These are phyloP conservation scores for Escallonia herrerae DNA, from an alignment of 129 eudicot genomes.

Conservation along the genomic window DNA sequence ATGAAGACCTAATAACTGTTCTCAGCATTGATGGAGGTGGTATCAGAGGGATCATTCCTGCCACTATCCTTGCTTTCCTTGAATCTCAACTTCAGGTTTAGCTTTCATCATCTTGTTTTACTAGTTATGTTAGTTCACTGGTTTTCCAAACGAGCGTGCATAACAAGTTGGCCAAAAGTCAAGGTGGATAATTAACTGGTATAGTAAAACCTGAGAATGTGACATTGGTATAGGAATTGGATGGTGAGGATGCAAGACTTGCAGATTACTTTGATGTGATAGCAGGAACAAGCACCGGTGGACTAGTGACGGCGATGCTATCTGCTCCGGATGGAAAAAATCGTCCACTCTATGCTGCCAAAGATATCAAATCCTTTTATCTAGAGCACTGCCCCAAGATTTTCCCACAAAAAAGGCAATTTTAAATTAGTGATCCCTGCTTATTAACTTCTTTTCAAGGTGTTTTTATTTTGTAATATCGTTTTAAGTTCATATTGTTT, in stretches of 20 bases:
- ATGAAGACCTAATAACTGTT: slow-evolving; percentile 36
- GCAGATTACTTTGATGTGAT: slow-evolving; percentile 67
- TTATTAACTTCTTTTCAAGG: not conserved
- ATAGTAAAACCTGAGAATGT: not conserved
- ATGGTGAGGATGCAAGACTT: slow-evolving; percentile 53
- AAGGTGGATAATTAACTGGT: not conserved
- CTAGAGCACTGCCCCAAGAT: slow-evolving; percentile 44
- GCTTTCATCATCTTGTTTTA: not conserved
- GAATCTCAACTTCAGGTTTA: slow-evolving; percentile 56
- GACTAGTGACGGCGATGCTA: slow-evolving; percentile 56
- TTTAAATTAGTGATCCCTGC: too few species aligned
- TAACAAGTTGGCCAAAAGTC: not conserved
- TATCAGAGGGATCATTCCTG: slow-evolving; percentile 54
- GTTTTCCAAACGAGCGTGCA: not conserved
- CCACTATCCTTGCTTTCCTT: slow-evolving; percentile 36
- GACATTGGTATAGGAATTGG: slow-evolving; percentile 32
- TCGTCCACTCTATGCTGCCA: slow-evolving; percentile 54
- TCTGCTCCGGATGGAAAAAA: slow-evolving; percentile 44
- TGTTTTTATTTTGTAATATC: not conserved
- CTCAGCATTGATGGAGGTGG: slow-evolving; percentile 70
- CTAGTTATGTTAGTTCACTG: not conserved
- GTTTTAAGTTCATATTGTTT: not conserved
- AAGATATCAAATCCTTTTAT: slow-evolving; percentile 52
- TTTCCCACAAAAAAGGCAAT: slow-evolving; percentile 46
- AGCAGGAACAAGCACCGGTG: slow-evolving; percentile 65